Conservation (phyloP, 805 yeast species). For the Candida coquimbonensis region DNA sequence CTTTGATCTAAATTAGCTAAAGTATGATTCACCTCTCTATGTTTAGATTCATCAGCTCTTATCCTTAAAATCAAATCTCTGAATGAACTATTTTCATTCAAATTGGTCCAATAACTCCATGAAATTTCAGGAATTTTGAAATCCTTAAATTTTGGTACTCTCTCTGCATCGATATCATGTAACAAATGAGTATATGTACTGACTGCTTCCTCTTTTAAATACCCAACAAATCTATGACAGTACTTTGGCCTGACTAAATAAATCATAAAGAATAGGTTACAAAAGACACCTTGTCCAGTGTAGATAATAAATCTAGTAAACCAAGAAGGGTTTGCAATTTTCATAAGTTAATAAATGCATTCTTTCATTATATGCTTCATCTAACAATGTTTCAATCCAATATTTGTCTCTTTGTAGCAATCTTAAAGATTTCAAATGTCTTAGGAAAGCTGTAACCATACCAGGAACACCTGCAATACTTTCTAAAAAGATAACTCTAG, state of each 20-base stretch:
- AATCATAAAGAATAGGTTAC: slow-evolving; percentile 54
- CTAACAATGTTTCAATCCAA: slow-evolving; percentile 66
- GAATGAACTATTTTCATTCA: slow-evolving; percentile 44
- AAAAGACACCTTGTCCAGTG: slow-evolving; percentile 65
- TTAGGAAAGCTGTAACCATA: slow-evolving; percentile 63
- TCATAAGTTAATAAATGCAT: slow-evolving; percentile 65
- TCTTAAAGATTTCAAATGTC: slow-evolving; percentile 61
- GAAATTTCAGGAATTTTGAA: slow-evolving; percentile 53
- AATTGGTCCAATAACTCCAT: slow-evolving; percentile 49
- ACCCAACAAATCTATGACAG: slow-evolving; percentile 73
- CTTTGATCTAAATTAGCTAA: slow-evolving; percentile 53
- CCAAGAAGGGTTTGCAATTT: slow-evolving; percentile 54
- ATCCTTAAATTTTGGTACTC: slow-evolving; percentile 40
- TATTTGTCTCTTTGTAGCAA: slow-evolving; percentile 60
- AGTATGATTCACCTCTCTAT: slow-evolving; percentile 74
- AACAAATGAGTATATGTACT: slow-evolving; percentile 57
- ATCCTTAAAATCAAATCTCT: slow-evolving; percentile 53
- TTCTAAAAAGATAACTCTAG: slow-evolving; percentile 56
- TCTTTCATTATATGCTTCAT: slow-evolving; percentile 73
- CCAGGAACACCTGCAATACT: slow-evolving; percentile 80
- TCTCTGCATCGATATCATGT: slow-evolving; percentile 43
- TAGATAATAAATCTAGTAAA: slow-evolving; percentile 48
- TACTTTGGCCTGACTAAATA: slow-evolving; percentile 54
- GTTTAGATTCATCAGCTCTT: slow-evolving; percentile 75
- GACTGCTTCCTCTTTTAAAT: slow-evolving; percentile 72